Conservation (phyloP, 2,329 filamentous ascomycete genomes). For the Cryphonectria japonica region DNA sequence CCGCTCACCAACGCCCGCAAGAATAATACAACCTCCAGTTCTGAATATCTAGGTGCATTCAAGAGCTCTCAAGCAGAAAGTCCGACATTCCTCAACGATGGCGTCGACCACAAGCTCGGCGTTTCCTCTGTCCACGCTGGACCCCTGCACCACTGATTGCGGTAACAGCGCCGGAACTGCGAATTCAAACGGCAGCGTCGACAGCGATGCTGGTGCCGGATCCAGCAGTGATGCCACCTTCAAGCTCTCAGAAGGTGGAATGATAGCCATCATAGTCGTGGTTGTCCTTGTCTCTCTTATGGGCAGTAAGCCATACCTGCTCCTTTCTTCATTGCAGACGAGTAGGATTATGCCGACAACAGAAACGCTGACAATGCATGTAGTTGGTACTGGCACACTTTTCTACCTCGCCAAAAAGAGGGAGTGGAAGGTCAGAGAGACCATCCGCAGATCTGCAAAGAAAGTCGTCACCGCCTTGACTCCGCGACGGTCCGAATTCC, state of each 20-base stretch:
- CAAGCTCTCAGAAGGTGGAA: slow-evolving; percentile 67
- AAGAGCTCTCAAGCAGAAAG: background rate
- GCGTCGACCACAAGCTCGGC: slow-evolving; percentile 40
- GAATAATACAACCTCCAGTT: background rate
- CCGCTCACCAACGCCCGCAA: background rate
- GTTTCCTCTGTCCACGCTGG: slow-evolving; percentile 51
- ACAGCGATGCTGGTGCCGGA: slow-evolving; percentile 67
- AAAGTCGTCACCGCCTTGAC: slow-evolving; percentile 65
- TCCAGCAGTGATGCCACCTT: slow-evolving; percentile 58
- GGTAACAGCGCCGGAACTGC: slow-evolving; percentile 39
- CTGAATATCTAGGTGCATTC: background rate
- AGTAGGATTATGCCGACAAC: background rate
- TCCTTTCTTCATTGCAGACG: background rate
- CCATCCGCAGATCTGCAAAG: slow-evolving; percentile 68
- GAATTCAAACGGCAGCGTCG: slow-evolving; percentile 39
- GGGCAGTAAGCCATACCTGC: slow-evolving; percentile 60
- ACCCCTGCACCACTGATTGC: slow-evolving; percentile 41
- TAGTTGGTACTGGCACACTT: slow-evolving; percentile 67
- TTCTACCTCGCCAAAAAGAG: slow-evolving; percentile 84
- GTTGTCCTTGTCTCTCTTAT: slow-evolving; percentile 69
- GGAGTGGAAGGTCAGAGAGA: slow-evolving; percentile 79
- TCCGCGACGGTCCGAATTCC: slow-evolving; percentile 64
- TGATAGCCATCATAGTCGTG: slow-evolving; percentile 76
- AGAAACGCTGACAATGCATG: slow-evolving; percentile 26
- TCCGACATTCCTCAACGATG: slow-evolving; percentile 39